Conservation (phyloP, 805 yeast species). For the Danielia reshetovae region DNA sequence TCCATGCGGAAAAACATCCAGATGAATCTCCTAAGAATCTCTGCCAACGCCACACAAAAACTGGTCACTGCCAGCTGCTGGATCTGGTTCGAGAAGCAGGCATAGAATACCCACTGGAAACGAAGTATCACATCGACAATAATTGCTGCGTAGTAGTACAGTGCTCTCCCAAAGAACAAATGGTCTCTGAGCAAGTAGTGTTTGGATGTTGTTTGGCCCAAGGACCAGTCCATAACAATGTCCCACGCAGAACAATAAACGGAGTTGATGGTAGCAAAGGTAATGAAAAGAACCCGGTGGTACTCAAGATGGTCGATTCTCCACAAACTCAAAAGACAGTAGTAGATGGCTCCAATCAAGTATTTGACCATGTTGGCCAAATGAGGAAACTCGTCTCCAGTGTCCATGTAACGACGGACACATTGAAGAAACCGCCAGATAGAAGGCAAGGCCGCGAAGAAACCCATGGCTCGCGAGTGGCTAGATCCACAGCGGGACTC, state of each 20-base stretch:
- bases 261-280: slow-evolving; percentile 73
- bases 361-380: slow-evolving; percentile 85
- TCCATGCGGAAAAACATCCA: slow-evolving; percentile 95
- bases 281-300: slow-evolving; percentile 58
- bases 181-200: slow-evolving; percentile 66
- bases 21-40: slow-evolving; percentile 73
- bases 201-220: slow-evolving; percentile 61
- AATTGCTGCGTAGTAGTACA: slow-evolving; percentile 71
- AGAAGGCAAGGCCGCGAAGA: slow-evolving; percentile 78
- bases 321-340: slow-evolving; percentile 70
- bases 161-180: slow-evolving; percentile 55
- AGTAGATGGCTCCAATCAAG: slow-evolving; percentile 59
- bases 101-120: slow-evolving; percentile 91
- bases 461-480: slow-evolving; percentile 73
- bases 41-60: slow-evolving; percentile 79
- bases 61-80: slow-evolving; percentile 88
- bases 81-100: slow-evolving; percentile 66
- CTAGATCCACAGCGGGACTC: slow-evolving; percentile 67
- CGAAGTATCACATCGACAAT: slow-evolving; percentile 68
- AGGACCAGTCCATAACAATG: slow-evolving; percentile 92
- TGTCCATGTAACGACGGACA: slow-evolving; percentile 82
- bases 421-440: slow-evolving; percentile 92
- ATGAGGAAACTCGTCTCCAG: slow-evolving; percentile 97
- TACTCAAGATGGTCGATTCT: slow-evolving; percentile 50
- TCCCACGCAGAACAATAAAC: slow-evolving; percentile 78